Evolutionary conservation across 345 rosid species (phyloP).

Genomic region (Gossypium thurberi): DNA sequence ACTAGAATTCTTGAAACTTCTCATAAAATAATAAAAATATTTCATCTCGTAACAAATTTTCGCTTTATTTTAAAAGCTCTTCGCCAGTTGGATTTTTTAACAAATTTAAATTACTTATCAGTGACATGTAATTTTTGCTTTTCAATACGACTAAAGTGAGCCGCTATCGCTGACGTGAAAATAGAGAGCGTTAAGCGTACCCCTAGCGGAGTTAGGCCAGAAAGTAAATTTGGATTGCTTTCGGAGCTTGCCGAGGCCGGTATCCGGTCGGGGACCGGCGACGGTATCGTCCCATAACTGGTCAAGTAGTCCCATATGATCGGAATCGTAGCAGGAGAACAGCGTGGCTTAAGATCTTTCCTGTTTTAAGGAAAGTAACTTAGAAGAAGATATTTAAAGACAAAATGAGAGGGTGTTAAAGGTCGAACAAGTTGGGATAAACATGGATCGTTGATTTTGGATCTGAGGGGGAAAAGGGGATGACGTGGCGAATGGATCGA

Average conservation of each 20-base stretch:
- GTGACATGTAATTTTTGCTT: background rate
- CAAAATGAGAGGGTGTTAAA: background rate
- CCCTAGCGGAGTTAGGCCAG: constrained; percentile 76
- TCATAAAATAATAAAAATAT: background rate
- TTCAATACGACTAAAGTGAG: background rate
- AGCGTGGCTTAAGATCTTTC: background rate
- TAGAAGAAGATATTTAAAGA: constrained; percentile 21
- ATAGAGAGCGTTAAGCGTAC: constrained; percentile 39
- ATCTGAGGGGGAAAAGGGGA: background rate
- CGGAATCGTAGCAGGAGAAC: background rate
- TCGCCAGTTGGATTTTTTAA: background rate
- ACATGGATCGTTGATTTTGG: constrained; percentile 36
- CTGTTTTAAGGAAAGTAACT: background rate
- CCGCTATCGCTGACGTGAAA: background rate
- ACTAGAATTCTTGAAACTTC: background rate
- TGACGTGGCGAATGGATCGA: constrained; percentile 42
- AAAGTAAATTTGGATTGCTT: constrained; percentile 49
- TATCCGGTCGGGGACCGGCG: constrained; percentile 90
- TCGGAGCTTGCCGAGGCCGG: constrained; percentile 91
- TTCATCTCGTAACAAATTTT: background rate
- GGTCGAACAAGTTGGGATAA: background rate
- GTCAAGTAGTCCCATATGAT: background rate
- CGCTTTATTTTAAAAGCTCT: background rate
- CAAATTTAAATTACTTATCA: background rate
- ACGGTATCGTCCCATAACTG: constrained; percentile 81